These are phyloP conservation scores for Gorgonomyces haynaldii DNA, from an alignment of 192 early-diverging fungal genomes.

Conservation along the genomic window DNA sequence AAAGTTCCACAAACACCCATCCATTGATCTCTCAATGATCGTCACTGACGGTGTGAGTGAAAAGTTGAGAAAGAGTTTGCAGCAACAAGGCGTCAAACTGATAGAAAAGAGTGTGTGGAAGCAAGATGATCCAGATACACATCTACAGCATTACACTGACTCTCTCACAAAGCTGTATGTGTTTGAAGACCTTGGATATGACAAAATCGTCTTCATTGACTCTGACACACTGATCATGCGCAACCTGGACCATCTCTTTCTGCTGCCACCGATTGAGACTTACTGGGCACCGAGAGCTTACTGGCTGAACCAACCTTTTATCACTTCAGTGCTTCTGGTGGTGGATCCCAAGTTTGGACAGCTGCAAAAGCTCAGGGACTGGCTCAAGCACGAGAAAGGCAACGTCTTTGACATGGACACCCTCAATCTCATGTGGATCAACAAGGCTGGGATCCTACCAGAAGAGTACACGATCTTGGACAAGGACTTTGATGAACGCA, in stretches of 20 bases:
- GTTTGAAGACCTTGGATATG: constrained; percentile 51
- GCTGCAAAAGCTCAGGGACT: neutral
- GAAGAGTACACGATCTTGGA: neutral
- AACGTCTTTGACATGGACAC: constrained; percentile 1
- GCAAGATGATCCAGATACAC: neutral
- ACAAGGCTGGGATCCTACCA: neutral
- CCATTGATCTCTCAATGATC: neutral
- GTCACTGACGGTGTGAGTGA: neutral
- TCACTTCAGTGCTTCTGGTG: neutral
- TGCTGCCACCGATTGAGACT: neutral
- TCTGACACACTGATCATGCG: constrained; percentile 78
- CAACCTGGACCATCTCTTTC: constrained; percentile 78
- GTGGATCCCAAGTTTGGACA: neutral
- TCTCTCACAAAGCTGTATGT: constrained; percentile 85
- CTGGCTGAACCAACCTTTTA: neutral
- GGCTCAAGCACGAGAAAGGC: neutral
- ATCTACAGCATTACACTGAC: constrained; percentile 5
- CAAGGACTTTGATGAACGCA: too few species aligned
- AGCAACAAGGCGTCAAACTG: neutral
- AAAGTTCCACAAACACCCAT: neutral
- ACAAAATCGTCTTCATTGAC: constrained; percentile 69
- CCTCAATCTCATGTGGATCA: neutral
- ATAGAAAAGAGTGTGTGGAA: neutral
- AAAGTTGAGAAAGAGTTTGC: neutral
- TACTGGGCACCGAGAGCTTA: constrained; percentile 1